A percentile compares a stretch with the other conserved stretches of the same genome.
Evolutionary conservation across 2,329 filamentous ascomycete species (phyloP).

Genomic region (Cordyceps tenuipes): DNA sequence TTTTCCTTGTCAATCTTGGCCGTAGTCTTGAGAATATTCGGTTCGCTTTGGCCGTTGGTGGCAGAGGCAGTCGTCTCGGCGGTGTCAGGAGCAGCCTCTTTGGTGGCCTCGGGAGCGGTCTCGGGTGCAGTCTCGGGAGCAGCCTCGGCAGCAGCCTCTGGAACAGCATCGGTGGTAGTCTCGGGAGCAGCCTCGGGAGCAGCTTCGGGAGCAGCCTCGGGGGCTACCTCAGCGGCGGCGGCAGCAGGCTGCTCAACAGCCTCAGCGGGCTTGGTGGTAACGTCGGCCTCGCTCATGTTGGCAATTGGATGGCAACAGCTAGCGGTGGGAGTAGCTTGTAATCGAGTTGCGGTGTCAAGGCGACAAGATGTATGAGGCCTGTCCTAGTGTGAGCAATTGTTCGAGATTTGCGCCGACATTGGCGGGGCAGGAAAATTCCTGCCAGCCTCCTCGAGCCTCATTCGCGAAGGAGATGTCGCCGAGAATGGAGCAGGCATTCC

Average conservation of each 20-base stretch:
- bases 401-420: conserved; percentile 5
- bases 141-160: conserved; percentile 22
- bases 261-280: conserved; percentile 28
- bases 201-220: conserved; percentile 29
- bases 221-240: conserved; percentile 28
- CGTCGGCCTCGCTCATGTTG: conserved; percentile 13
- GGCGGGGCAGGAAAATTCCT: conserved; percentile 2
- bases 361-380: neutral
- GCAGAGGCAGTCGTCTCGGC: conserved; percentile 12
- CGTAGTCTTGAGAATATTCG: conserved; percentile 37
- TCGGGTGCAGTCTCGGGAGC: conserved; percentile 25
- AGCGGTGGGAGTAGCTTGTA: neutral
- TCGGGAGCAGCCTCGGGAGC: conserved; percentile 25
- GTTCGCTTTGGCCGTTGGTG: conserved; percentile 15
- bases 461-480: neutral
- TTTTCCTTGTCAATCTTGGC: conserved; percentile 31
- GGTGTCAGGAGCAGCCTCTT: conserved; percentile 18
- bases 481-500: neutral
- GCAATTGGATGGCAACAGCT: neutral
- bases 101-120: conserved; percentile 34
- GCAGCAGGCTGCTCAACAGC: conserved; percentile 50
- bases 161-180: too few species aligned
- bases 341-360: neutral
- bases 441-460: neutral
- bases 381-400: conserved; percentile 6